Evolutionary conservation across 1,284 basidiomycete species (phyloP), one percentile per base, ranked within the genome.

Genomic region (Ustilago cynodontis): DNA sequence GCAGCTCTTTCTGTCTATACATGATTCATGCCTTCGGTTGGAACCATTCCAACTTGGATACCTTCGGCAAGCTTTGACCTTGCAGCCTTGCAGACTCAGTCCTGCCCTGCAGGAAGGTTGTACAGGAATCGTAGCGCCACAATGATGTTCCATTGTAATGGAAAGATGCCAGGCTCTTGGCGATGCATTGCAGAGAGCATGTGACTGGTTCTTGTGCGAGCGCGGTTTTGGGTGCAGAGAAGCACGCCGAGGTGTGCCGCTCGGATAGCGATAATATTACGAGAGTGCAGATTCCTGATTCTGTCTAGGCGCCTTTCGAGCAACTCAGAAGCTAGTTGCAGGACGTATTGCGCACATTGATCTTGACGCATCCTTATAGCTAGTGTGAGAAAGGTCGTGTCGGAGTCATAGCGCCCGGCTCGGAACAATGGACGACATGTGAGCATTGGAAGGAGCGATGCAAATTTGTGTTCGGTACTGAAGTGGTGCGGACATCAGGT

Each of bases 261-360:
- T 33, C 31, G n/a, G n/a, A n/a, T n/a, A n/a, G n/a, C n/a, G n/a
- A n/a, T n/a, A n/a, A n/a, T n/a, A n/a, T n/a, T n/a, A n/a, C n/a
- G n/a, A n/a, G 37, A 16, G 11, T 39, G 37, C 13, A 16, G n/a
- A n/a, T n/a, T n/a, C n/a, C 6, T 33, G 16, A 39, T 11, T 39
- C 37, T 3, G 1, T 22, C n/a, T 20, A 20, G n/a, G 41, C n/a
- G 2, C 41, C 41, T 16, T 6, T 20, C 39, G 54, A 56, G 55
- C 41, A 57, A 35, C 28, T 57, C 55, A 57, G 55, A 41, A 57
- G 55, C 26, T 14, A 28, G 13, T 11, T 56, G 54, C 39, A 49
- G 47, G 47, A 18, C 47, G 20, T 49, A 6, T 5, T 49, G 47
- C 24, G 20, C 20, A n/a, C n/a, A 16, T 52, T 52, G 29, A 8